Conservation (phyloP, 345 rosid genomes). For the Clausena lansium region DNA sequence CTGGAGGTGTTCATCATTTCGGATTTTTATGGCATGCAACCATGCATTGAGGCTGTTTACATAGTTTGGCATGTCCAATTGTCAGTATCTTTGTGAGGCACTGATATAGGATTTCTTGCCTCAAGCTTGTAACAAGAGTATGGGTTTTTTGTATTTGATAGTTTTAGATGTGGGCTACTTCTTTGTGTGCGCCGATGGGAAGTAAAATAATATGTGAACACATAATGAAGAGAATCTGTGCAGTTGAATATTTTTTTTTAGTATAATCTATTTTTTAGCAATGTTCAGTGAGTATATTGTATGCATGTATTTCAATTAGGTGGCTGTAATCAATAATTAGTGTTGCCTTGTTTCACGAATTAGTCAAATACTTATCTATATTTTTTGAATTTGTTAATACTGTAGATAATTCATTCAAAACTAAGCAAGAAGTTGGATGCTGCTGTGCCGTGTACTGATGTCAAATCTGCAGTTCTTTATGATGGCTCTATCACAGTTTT, state of each 20-base stretch:
- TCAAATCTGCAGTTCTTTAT: slow-evolving; percentile 71
- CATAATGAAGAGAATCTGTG: background rate
- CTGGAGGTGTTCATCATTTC: background rate
- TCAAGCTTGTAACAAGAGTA: background rate
- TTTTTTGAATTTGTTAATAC: slow-evolving; percentile 12
- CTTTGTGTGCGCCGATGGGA: background rate
- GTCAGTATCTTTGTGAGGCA: background rate
- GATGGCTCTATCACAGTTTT: slow-evolving; percentile 79
- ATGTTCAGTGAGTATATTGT: background rate
- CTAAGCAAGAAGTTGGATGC: slow-evolving; percentile 42
- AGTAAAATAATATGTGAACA: background rate
- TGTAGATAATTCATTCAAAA: slow-evolving; percentile 80
- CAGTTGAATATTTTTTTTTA: background rate
- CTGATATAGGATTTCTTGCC: background rate
- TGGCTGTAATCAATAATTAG: background rate
- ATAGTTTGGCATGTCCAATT: background rate
- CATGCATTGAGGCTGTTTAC: background rate
- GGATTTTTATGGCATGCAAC: background rate
- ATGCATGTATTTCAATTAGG: background rate
- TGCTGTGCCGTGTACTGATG: slow-evolving; percentile 23
- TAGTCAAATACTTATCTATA: background rate
- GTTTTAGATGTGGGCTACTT: background rate
- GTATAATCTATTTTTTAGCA: background rate
- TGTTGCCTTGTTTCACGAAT: background rate
- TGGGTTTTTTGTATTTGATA: background rate